These are phyloP conservation scores for Penicillium vulpinum DNA, from an alignment of 2,329 filamentous ascomycete species.

Conservation along the genomic window DNA sequence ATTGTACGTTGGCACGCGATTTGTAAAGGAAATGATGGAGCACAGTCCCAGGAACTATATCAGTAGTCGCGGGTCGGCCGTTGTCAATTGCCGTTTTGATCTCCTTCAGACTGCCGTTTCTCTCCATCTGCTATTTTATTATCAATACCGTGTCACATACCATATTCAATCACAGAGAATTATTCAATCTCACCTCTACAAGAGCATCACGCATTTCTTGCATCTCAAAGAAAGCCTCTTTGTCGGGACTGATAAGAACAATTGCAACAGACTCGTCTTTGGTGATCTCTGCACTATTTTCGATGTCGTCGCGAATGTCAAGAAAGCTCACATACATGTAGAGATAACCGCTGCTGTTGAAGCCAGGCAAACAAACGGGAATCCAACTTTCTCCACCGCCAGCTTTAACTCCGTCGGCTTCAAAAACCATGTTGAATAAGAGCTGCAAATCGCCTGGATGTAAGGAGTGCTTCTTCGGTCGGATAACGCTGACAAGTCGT, in stretches of 20 bases:
- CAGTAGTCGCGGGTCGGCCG: constrained; percentile 69
- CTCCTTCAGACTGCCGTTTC: constrained; percentile 70
- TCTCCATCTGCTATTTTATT: constrained; percentile 63
- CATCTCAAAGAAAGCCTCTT: constrained; percentile 89
- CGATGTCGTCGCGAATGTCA: constrained; percentile 57
- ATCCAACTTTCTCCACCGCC: constrained; percentile 98
- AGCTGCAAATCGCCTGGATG: constrained; percentile 94
- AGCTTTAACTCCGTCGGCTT: constrained; percentile 86
- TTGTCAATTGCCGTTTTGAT: constrained; percentile 70
- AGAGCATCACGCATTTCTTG: constrained; percentile 68
- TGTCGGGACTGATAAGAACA: constrained; percentile 86
- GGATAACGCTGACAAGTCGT: constrained; percentile 87
- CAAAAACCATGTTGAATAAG: constrained; percentile 99
- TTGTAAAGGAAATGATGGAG: constrained; percentile 96
- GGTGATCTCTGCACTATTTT: constrained; percentile 44
- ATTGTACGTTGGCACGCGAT: constrained; percentile 90
- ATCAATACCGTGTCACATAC: constrained; percentile 32
- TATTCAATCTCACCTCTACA: constrained; percentile 49
- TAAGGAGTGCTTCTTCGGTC: constrained; percentile 90
- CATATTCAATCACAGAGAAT: not conserved
- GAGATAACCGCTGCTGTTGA: constrained; percentile 93
- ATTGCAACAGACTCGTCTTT: constrained; percentile 78
- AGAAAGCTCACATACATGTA: constrained; percentile 99
- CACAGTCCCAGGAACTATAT: constrained; percentile 76
- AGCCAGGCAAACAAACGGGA: constrained; percentile 89